phyloP scores from a whole-genome alignment of 495 filamentous ascomycete species.

The Delitschia confertaspora region DNA sequence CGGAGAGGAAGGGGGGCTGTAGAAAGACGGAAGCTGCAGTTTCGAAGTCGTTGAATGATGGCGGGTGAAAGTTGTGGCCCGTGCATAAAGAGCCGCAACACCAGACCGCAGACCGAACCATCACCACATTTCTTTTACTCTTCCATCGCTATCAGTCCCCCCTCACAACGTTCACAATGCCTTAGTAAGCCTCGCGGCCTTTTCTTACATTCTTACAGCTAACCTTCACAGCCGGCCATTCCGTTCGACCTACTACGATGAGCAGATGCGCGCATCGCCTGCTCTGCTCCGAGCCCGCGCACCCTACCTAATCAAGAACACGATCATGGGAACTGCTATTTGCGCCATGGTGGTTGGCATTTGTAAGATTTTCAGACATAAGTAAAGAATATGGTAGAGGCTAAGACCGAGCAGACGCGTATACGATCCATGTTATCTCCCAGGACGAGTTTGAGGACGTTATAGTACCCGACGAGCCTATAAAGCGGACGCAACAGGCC shows the following conservation, averaged over 20 bases:
- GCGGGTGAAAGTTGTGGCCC: background rate
- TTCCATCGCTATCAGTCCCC: background rate
- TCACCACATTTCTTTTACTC: background rate
- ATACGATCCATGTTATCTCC: slow-evolving; percentile 78
- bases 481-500: slow-evolving; percentile 9
- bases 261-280: slow-evolving; percentile 65
- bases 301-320: slow-evolving; percentile 87
- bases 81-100: slow-evolving; percentile 19
- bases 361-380: slow-evolving; percentile 53
- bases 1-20: too few relatives aligned
- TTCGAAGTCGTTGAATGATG: background rate
- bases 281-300: slow-evolving; percentile 82
- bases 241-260: slow-evolving; percentile 80
- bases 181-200: background rate
- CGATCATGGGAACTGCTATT: slow-evolving; percentile 60
- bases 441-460: slow-evolving; percentile 99
- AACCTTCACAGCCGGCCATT: slow-evolving; percentile 47
- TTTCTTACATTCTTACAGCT: background rate
- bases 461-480: slow-evolving; percentile 34
- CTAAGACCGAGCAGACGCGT: slow-evolving; percentile 53
- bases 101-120: background rate
- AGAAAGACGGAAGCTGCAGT: background rate
- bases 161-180: background rate
- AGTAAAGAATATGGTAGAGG: too few relatives aligned
- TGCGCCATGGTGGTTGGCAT: slow-evolving; percentile 63